Percentiles rank a stretch among this genome's conserved stretches.
Evolutionary conservation across 257 asterid genomes (phyloP).

Genomic region (Rubia yunnanensis): DNA sequence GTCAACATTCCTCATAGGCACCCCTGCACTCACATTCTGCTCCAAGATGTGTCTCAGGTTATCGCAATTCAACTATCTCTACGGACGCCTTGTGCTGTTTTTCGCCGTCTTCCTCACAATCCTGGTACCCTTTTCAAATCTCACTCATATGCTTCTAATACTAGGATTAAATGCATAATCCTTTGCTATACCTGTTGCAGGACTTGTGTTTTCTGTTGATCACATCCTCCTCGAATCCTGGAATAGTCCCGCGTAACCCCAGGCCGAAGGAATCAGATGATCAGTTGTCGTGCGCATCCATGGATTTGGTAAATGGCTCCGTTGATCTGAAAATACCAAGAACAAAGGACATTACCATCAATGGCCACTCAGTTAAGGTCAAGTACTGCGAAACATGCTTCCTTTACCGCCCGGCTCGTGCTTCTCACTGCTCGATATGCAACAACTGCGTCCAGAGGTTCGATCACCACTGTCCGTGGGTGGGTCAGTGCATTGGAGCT

Average conservation of each 20-base stretch:
- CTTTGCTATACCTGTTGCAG: constrained; percentile 25
- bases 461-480: constrained; percentile 99
- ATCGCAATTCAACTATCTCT: constrained; percentile 26
- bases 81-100: constrained; percentile 38
- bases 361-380: constrained; percentile 57
- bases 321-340: constrained; percentile 52
- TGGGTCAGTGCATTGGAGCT: constrained; percentile 86
- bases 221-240: constrained; percentile 75
- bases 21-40: constrained; percentile 68
- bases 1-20: constrained; percentile 53
- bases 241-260: constrained; percentile 68
- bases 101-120: constrained; percentile 49
- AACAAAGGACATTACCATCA: constrained; percentile 55
- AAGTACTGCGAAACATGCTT: constrained; percentile 85
- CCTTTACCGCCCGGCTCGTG: constrained; percentile 87
- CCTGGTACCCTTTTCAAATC: constrained; percentile 32
- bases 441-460: constrained; percentile 91
- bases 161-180: no score
- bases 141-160: no score
- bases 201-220: constrained; percentile 63
- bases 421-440: constrained; percentile 95
- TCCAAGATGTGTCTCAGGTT: constrained; percentile 38
- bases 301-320: constrained; percentile 49
- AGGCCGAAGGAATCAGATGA: constrained; percentile 48
- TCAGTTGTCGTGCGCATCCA: constrained; percentile 27